Base-by-base conservation (phyloP, 2,329 filamentous ascomycete genomes). In the Microcyclospora tardicrescens region DNA sequence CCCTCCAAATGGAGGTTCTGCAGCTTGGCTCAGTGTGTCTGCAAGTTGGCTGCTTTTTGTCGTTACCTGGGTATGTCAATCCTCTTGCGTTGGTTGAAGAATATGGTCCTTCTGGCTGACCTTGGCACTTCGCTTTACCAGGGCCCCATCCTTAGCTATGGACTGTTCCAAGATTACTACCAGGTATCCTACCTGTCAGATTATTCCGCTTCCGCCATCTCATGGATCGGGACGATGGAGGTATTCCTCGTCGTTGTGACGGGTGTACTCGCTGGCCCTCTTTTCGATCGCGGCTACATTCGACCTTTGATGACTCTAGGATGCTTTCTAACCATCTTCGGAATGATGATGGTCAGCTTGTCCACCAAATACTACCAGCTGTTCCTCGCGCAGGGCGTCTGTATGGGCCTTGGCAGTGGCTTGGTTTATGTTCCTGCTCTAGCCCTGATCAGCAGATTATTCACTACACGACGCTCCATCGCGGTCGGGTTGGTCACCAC, bases 331-430 rank as follows among this genome's bases (percentile, higher is more conserved):
- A 33, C 16, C 28, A 12, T 42, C 11, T 10, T 70, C 29, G 68
- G 68, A 5, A 61, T 66, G 37, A 70, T 71, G 66, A 70, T 70
- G 66, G 52, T 69, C 2, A 65, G 61, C 31, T 54, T 71, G 5
- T 66, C 65, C 41, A 58, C 51, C 2, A 44, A 56, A 33, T 71
- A 67, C 59, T 71, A 62, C 58, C 66, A 71, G 43, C 60, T 69
- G 9, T 55, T 72, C 6, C 62, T 72, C 11, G 60, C 66, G 1
- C 68, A 71, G 45, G 68, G 60, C 0, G 57, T 71, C 36, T 67
- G 65, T 48, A 61, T 68, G 34, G 66, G 67, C 15, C 55, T 67
- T 11, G 68, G 68, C 15, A 57, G 58, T 1, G 67, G 66, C 2
- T 55, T 49, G 24, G 46, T 67, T 5, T 68, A 66, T 35, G 54